Conservation (phyloP, 768 basidiomycete species). For the Xerocomellus chrysenteron region DNA sequence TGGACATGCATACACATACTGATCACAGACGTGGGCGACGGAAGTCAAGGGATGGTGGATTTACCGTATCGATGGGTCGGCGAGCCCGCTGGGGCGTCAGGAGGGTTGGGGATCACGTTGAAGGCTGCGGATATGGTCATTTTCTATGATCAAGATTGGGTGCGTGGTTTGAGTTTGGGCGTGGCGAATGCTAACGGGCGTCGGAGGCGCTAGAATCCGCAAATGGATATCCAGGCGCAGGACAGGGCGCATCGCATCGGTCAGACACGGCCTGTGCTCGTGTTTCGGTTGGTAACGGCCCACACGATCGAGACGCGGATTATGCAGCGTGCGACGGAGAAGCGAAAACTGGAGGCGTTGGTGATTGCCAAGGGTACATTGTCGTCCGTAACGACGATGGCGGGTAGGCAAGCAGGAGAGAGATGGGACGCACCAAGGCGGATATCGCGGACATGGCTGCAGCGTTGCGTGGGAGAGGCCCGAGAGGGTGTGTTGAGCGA, state of each 20-base stretch:
- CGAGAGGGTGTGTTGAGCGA: slow-evolving; percentile 77
- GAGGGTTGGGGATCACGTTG: slow-evolving; percentile 94
- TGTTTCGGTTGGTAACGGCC: slow-evolving; percentile 82
- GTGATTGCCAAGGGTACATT: slow-evolving; percentile 85
- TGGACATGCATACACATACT: not conserved
- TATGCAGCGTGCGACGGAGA: slow-evolving; percentile 83
- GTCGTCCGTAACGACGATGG: not conserved
- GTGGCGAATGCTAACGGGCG: not conserved
- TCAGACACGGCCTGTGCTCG: slow-evolving; percentile 85
- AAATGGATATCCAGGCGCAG: slow-evolving; percentile 96
- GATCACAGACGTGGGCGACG: slow-evolving; percentile 63
- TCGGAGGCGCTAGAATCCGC: slow-evolving; percentile 64
- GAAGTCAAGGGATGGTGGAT: slow-evolving; percentile 80
- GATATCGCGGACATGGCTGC: slow-evolving; percentile 81
- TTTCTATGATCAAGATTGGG: slow-evolving; percentile 27
- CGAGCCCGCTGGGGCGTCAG: slow-evolving; percentile 77
- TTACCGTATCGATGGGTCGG: slow-evolving; percentile 91
- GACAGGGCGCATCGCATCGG: slow-evolving; percentile 96
- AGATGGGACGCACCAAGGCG: slow-evolving; percentile 49
- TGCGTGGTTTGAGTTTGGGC: not conserved
- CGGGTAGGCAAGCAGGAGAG: slow-evolving; percentile 66
- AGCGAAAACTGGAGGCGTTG: slow-evolving; percentile 87
- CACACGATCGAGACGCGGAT: slow-evolving; percentile 93
- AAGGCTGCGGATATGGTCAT: slow-evolving; percentile 56
- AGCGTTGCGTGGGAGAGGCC: slow-evolving; percentile 60